Evolutionary conservation across 192 early-diverging fungal species (phyloP).

Genomic region (Entophlyctis luteolus): DNA sequence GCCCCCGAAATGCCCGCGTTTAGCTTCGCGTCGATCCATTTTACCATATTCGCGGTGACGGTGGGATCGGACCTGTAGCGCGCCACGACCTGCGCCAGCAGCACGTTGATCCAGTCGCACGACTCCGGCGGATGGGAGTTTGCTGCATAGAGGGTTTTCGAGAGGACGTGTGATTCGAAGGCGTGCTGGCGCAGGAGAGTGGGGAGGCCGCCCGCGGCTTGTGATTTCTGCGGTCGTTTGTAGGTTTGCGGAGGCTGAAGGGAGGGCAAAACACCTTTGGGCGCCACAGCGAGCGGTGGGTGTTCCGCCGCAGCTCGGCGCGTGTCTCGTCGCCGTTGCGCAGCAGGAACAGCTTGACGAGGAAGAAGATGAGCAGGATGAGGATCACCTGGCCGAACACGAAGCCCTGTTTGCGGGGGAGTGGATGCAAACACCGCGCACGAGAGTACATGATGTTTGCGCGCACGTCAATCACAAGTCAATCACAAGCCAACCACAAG

Average conservation of each 20-base stretch:
- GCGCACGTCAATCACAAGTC: too few relatives aligned
- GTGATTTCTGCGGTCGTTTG: conserved; percentile 7
- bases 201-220: too few relatives aligned
- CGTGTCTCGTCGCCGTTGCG: conserved; percentile 43
- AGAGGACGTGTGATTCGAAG: conserved; percentile 44
- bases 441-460: too few relatives aligned
- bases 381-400: conserved; percentile 47
- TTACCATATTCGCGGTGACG: conserved; percentile 61
- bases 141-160: conserved; percentile 40
- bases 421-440: too few relatives aligned
- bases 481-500: too few relatives aligned
- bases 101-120: conserved; percentile 79
- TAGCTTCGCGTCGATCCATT: conserved; percentile 61
- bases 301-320: conserved; percentile 30
- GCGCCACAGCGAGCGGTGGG: conserved; percentile 20
- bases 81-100: conserved; percentile 72
- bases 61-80: conserved; percentile 70
- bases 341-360: conserved; percentile 54
- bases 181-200: conserved; percentile 37
- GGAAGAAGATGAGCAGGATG: conserved; percentile 47
- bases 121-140: conserved; percentile 55
- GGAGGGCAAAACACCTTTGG: conserved; percentile 26
- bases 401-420: conserved; percentile 32
- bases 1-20: conserved; percentile 44
- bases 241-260: not conserved